phyloP scores from a whole-genome alignment of 2,329 filamentous ascomycete genomes.

The Myriangium duriaei region DNA sequence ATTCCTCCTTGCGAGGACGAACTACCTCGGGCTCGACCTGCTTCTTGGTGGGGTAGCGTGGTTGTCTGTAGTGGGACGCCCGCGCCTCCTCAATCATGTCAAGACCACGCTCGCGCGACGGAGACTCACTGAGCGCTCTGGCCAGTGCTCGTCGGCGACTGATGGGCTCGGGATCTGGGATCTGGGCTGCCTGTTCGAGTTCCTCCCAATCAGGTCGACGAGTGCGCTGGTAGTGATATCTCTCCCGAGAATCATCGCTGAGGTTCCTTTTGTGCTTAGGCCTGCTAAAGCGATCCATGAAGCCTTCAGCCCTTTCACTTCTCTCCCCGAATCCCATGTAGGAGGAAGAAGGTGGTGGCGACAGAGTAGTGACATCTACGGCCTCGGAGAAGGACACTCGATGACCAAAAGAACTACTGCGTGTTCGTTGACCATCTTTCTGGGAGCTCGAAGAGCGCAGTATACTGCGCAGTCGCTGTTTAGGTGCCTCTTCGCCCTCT shows the following conservation, averaged over 20 bases:
- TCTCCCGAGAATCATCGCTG: background rate
- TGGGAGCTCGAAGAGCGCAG: slow-evolving; percentile 3
- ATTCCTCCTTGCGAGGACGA: background rate
- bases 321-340: background rate
- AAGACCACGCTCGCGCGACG: slow-evolving; percentile 7
- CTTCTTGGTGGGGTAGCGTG: background rate
- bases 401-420: slow-evolving; percentile 5
- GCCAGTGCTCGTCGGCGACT: slow-evolving; percentile 7
- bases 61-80: background rate
- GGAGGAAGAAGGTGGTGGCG: slow-evolving; percentile 8
- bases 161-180: background rate
- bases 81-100: slow-evolving; percentile 2
- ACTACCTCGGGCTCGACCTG: too few species aligned
- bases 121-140: slow-evolving; percentile 7
- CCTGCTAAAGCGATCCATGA: background rate
- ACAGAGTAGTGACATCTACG: slow-evolving; percentile 6
- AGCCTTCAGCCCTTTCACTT: background rate
- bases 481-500: background rate
- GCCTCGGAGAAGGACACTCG: slow-evolving; percentile 8
- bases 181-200: background rate
- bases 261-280: background rate
- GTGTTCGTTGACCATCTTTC: slow-evolving; percentile 1
- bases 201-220: slow-evolving; percentile 1
- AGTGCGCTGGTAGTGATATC: slow-evolving; percentile 5
- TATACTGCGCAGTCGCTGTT: slow-evolving; percentile 6